A percentile compares a stretch with the other conserved stretches of the same genome.
Evolutionary conservation across 2,329 filamentous ascomycete genomes (phyloP).

Genomic region (Fusarium albidum): DNA sequence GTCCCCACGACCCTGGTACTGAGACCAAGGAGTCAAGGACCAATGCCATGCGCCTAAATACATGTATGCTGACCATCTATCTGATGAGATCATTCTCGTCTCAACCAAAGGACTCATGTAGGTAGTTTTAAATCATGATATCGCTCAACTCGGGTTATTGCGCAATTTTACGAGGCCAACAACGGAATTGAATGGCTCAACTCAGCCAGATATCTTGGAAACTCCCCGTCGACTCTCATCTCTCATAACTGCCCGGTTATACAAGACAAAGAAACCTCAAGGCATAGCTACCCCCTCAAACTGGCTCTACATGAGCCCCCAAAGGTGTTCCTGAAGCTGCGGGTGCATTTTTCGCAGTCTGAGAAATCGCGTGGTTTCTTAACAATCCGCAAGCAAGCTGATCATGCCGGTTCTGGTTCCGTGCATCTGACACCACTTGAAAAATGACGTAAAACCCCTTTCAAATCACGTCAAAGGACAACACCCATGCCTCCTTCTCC

Average conservation of each 20-base stretch:
- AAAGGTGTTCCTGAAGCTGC: neutral
- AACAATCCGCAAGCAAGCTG: neutral
- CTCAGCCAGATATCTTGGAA: conserved; percentile 17
- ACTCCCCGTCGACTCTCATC: conserved; percentile 25
- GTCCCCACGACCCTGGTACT: no score
- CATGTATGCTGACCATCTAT: conserved; percentile 25
- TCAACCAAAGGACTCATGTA: neutral
- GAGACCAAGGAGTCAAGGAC: conserved; percentile 2
- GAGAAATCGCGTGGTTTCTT: neutral
- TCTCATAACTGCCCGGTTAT: neutral
- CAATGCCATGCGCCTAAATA: conserved; percentile 23
- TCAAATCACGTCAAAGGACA: conserved; percentile 27
- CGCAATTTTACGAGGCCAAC: neutral
- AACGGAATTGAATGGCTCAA: neutral
- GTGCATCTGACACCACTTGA: neutral
- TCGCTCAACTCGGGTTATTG: neutral
- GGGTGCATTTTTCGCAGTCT: neutral
- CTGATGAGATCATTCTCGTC: conserved; percentile 5
- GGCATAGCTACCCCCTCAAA: neutral
- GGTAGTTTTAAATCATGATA: neutral
- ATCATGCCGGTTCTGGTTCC: conserved; percentile 1
- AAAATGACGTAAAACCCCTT: conserved; percentile 27
- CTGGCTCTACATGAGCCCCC: neutral
- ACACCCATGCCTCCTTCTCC: neutral
- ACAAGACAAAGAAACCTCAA: neutral